Evolutionary conservation across 169 alveolate genomes (phyloP).

Genomic region (Cryptosporidium sp.): DNA sequence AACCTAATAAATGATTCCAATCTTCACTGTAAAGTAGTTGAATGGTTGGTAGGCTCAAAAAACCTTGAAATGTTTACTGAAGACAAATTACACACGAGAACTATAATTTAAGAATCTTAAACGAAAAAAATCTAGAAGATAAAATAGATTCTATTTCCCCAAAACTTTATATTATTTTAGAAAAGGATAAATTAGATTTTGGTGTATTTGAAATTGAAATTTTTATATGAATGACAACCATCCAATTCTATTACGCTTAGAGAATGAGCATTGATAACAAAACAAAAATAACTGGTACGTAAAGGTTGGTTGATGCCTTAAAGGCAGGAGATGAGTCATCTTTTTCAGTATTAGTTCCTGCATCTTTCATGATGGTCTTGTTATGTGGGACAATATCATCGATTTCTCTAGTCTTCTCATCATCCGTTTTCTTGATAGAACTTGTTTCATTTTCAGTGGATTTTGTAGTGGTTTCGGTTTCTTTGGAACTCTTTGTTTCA

Average conservation of each 20-base stretch:
- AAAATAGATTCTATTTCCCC: background rate
- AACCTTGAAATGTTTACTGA: background rate
- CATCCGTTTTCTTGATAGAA: slow-evolving; percentile 1
- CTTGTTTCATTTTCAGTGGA: background rate
- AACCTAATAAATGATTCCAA: no score
- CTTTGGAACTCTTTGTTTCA: background rate
- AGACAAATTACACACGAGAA: background rate
- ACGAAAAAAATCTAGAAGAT: slow-evolving; percentile 10
- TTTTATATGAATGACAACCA: background rate
- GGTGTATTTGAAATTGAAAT: background rate
- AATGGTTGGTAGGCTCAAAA: background rate
- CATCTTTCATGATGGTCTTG: slow-evolving; percentile 40
- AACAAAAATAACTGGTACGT: background rate
- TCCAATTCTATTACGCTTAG: background rate
- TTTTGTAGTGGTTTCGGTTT: background rate
- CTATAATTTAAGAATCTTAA: slow-evolving; percentile 4
- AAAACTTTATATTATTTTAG: background rate
- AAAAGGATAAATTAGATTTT: background rate
- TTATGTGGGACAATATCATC: slow-evolving; percentile 40
- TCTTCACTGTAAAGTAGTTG: background rate
- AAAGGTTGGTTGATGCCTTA: background rate
- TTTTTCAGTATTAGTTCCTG: slow-evolving; percentile 1
- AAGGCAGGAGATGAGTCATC: background rate
- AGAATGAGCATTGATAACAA: background rate
- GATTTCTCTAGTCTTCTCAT: background rate